These are phyloP conservation scores for Puccinellia tenuiflora DNA, from an alignment of 176 grass and related monocot genomes.

Conservation along the genomic window DNA sequence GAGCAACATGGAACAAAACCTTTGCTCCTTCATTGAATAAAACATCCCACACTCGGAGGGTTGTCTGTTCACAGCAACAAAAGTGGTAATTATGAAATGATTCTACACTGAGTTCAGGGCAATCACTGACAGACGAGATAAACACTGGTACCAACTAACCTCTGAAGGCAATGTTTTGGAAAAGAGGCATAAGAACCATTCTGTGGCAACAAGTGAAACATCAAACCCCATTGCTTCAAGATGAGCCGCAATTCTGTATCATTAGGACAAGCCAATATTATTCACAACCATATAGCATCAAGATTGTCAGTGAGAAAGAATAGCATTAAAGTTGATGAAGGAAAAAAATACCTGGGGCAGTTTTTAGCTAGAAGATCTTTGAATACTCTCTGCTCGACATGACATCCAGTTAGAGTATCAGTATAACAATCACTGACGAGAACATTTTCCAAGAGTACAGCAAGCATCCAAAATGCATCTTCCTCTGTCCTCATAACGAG, in stretches of 20 bases:
- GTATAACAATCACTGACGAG: constrained; percentile 95
- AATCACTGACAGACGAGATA: background rate
- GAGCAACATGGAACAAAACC: constrained; percentile 92
- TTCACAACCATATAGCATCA: background rate
- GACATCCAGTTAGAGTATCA: constrained; percentile 92
- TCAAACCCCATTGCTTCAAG: constrained; percentile 90
- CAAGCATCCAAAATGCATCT: constrained; percentile 97
- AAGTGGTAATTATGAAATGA: background rate
- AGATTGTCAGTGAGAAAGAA: background rate
- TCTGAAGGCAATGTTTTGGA: constrained; percentile 96
- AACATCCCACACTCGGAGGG: constrained; percentile 92
- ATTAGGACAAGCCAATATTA: constrained; percentile 1
- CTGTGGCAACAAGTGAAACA: constrained; percentile 93
- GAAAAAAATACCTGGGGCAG: constrained; percentile 60
- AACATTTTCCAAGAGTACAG: constrained; percentile 91
- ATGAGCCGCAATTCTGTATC: constrained; percentile 75
- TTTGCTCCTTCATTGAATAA: constrained; percentile 97
- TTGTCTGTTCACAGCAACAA: constrained; percentile 55
- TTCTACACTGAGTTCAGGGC: background rate
- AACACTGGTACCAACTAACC: constrained; percentile 29
- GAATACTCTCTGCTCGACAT: constrained; percentile 98
- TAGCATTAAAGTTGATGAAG: background rate
- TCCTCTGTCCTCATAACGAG: constrained; percentile 93
- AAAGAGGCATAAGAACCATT: constrained; percentile 98
- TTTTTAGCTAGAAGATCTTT: constrained; percentile 95